Conservation (phyloP, 345 rosid species). For the Ceriops decandra region DNA sequence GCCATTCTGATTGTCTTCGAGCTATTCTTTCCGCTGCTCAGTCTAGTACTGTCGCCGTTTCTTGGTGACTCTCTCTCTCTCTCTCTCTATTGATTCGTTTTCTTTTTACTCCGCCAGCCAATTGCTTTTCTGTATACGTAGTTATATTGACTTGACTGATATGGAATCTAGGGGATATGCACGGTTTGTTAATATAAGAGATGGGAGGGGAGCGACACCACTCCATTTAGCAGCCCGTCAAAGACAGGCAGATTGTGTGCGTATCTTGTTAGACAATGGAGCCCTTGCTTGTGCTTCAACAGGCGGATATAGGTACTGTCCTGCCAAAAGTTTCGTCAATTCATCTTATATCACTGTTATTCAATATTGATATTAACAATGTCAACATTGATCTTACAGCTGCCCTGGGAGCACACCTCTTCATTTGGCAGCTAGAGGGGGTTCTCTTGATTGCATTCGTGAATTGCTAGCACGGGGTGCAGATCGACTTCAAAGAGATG, state of each 20-base stretch:
- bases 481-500: constrained; percentile 91
- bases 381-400: constrained; percentile 34
- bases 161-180: constrained; percentile 73
- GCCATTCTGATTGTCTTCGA: constrained; percentile 77
- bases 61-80: constrained; percentile 49
- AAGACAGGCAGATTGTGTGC: constrained; percentile 80
- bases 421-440: constrained; percentile 97
- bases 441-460: constrained; percentile 89
- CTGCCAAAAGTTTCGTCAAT: not conserved
- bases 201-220: constrained; percentile 87
- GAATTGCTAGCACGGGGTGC: constrained; percentile 96
- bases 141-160: not conserved
- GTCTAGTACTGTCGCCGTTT: constrained; percentile 76
- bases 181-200: constrained; percentile 89
- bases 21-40: constrained; percentile 81
- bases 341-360: not conserved
- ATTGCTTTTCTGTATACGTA: not conserved
- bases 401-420: constrained; percentile 94
- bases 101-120: not conserved
- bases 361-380: constrained; percentile 10
- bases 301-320: constrained; percentile 76
- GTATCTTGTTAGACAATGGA: constrained; percentile 73
- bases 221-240: constrained; percentile 93
- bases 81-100: constrained; percentile 3
- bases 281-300: constrained; percentile 96